Percentiles rank a stretch among this genome's conserved stretches.
Evolutionary conservation across 208 protist species (phyloP).

Genomic region (Acanthamoeba triangularis): DNA sequence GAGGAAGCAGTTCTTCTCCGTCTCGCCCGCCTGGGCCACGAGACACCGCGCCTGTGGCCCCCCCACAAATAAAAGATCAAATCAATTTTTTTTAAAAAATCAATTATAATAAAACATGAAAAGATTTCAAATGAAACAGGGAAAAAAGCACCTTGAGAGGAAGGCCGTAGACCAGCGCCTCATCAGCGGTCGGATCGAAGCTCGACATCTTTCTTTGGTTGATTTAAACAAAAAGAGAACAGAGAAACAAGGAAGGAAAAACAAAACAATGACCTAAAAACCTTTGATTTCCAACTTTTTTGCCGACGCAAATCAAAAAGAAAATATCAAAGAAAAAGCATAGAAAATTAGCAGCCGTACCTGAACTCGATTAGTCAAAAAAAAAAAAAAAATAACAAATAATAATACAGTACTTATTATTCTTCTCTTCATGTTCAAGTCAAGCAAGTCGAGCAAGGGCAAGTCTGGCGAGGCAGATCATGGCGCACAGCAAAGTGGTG

Average conservation of each 20-base stretch:
- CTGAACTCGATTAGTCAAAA: too few relatives aligned
- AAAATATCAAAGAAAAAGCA: neutral
- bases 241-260: neutral
- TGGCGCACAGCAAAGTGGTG: neutral
- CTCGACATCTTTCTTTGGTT: neutral
- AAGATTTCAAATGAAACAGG: neutral
- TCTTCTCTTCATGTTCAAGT: too few relatives aligned
- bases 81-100: too few relatives aligned
- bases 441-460: neutral
- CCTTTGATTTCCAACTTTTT: too few relatives aligned
- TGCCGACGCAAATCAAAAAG: too few relatives aligned
- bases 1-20: conserved; percentile 62
- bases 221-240: too few relatives aligned
- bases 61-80: neutral
- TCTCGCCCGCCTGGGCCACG: conserved; percentile 43
- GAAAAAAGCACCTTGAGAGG: conserved; percentile 28
- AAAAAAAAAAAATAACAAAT: neutral
- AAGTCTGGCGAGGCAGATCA: neutral
- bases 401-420: neutral
- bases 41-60: neutral
- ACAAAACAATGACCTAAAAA: too few relatives aligned
- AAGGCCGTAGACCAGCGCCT: conserved; percentile 41
- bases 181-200: neutral
- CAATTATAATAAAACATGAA: neutral
- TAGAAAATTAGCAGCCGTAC: too few relatives aligned